Conservation (phyloP, 306 rosid species). For the Begonia fuchsioides region DNA sequence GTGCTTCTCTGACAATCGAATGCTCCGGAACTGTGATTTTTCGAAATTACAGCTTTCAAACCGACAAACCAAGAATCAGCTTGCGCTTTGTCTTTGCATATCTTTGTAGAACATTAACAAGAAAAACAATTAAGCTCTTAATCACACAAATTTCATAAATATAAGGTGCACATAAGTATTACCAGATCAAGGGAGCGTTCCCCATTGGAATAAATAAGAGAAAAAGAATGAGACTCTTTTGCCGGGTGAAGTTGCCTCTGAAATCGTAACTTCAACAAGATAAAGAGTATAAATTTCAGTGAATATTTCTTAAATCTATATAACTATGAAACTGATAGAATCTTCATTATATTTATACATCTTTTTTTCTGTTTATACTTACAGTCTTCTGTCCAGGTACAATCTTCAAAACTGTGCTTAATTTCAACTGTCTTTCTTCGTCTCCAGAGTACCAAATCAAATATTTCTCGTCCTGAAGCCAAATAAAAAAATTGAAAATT, state of each 20-base stretch:
- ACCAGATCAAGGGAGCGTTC: slow-evolving; percentile 79
- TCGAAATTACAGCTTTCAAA: slow-evolving; percentile 47
- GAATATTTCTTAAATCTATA: slow-evolving; percentile 7
- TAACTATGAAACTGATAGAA: slow-evolving; percentile 1
- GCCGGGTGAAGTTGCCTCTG: slow-evolving; percentile 41
- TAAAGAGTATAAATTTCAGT: slow-evolving; percentile 13
- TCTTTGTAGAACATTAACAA: slow-evolving; percentile 22
- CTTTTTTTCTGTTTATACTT: slow-evolving; percentile 12
- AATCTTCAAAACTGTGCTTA: slow-evolving; percentile 45
- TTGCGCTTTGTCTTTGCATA: slow-evolving; percentile 71
- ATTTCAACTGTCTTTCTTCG: slow-evolving; percentile 54
- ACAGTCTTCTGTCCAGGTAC: slow-evolving; percentile 62
- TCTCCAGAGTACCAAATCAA: slow-evolving; percentile 74
- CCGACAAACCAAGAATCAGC: slow-evolving; percentile 74
- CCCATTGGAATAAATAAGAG: slow-evolving; percentile 52
- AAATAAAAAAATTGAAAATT: slow-evolving; percentile 5
- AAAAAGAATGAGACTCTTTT: slow-evolving; percentile 58
- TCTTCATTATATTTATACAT: neutral
- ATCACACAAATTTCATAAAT: no score
- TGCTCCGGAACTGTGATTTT: slow-evolving; percentile 32
- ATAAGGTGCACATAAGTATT: neutral
- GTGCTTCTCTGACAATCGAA: slow-evolving; percentile 41
- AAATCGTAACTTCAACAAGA: slow-evolving; percentile 38
- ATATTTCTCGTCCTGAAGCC: slow-evolving; percentile 63
- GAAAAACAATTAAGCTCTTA: slow-evolving; percentile 5